Evolutionary conservation across 2,329 filamentous ascomycete species (phyloP).

Genomic region (Ascochyta viciae-villosae): DNA sequence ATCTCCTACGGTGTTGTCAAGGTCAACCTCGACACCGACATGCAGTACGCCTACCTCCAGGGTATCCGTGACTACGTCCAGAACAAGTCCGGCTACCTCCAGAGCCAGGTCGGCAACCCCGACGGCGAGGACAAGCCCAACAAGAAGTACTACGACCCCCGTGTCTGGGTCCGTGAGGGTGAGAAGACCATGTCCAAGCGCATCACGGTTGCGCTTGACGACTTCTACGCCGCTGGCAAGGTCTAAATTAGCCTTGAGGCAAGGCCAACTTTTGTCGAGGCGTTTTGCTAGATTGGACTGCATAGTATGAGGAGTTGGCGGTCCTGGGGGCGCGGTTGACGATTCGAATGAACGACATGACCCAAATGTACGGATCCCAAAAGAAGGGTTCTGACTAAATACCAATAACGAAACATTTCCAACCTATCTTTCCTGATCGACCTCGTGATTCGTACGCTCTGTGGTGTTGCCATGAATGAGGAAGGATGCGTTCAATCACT

Average conservation of each 20-base stretch:
- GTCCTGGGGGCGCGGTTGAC: slow-evolving; percentile 18
- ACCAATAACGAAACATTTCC: slow-evolving; percentile 19
- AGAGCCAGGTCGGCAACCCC: slow-evolving; percentile 88
- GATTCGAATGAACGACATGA: slow-evolving; percentile 18
- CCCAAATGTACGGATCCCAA: slow-evolving; percentile 17
- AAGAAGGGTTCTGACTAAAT: slow-evolving; percentile 15
- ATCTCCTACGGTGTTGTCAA: slow-evolving; percentile 87
- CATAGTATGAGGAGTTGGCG: slow-evolving; percentile 15
- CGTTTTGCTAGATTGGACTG: slow-evolving; percentile 23
- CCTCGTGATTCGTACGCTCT: too few relatives aligned
- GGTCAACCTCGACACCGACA: slow-evolving; percentile 98
- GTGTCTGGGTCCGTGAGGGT: slow-evolving; percentile 94
- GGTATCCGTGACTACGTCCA: slow-evolving; percentile 95
- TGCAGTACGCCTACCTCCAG: slow-evolving; percentile 86
- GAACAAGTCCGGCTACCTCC: slow-evolving; percentile 89
- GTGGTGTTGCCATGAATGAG: too few relatives aligned
- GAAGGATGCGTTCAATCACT: too few relatives aligned
- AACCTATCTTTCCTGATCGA: neutral
- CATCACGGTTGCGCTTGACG: slow-evolving; percentile 79
- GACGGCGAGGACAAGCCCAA: slow-evolving; percentile 97
- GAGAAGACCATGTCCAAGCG: slow-evolving; percentile 91
- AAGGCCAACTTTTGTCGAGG: slow-evolving; percentile 17
- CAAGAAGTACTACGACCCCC: slow-evolving; percentile 85
- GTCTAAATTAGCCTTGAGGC: slow-evolving; percentile 60
- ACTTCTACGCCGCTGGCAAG: slow-evolving; percentile 87